A percentile compares a stretch with the other conserved stretches of the same genome.
phyloP scores from a whole-genome alignment of 306 rosid genomes.

The Sophora flavescens region DNA sequence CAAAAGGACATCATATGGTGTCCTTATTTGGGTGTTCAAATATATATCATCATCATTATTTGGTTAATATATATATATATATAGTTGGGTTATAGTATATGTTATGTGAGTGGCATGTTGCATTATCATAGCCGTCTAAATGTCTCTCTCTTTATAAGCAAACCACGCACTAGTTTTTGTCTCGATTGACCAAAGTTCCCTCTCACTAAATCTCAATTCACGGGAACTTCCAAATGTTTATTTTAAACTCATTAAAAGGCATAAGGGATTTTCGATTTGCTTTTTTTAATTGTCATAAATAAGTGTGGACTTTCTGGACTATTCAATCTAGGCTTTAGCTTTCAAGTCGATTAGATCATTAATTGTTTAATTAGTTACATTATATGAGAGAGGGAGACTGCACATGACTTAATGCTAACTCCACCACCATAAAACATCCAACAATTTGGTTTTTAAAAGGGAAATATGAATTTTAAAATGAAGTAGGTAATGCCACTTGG shows the following conservation, averaged over 20 bases:
- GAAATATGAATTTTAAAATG: slow-evolving; percentile 44
- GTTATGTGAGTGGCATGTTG: slow-evolving; percentile 52
- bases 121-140: slow-evolving; percentile 50
- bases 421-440: slow-evolving; percentile 55
- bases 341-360: slow-evolving; percentile 44
- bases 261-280: slow-evolving; percentile 35
- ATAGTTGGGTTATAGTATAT: slow-evolving; percentile 53
- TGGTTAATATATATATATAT: too few relatives aligned
- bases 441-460: slow-evolving; percentile 34
- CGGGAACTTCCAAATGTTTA: slow-evolving; percentile 46
- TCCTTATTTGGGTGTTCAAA: too few relatives aligned
- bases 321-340: slow-evolving; percentile 55
- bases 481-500: slow-evolving; percentile 73
- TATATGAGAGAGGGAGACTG: slow-evolving; percentile 36
- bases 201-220: slow-evolving; percentile 48
- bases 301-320: slow-evolving; percentile 49
- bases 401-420: slow-evolving; percentile 83
- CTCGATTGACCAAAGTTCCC: slow-evolving; percentile 53
- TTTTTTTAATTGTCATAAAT: slow-evolving; percentile 10
- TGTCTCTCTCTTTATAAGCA: slow-evolving; percentile 54
- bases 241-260: slow-evolving; percentile 42
- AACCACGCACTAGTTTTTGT: slow-evolving; percentile 56
- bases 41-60: too few relatives aligned
- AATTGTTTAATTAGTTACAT: slow-evolving; percentile 29
- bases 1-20: too few relatives aligned